Conservation (phyloP, 192 early-diverging fungal genomes). For the Coemansia biformis region DNA sequence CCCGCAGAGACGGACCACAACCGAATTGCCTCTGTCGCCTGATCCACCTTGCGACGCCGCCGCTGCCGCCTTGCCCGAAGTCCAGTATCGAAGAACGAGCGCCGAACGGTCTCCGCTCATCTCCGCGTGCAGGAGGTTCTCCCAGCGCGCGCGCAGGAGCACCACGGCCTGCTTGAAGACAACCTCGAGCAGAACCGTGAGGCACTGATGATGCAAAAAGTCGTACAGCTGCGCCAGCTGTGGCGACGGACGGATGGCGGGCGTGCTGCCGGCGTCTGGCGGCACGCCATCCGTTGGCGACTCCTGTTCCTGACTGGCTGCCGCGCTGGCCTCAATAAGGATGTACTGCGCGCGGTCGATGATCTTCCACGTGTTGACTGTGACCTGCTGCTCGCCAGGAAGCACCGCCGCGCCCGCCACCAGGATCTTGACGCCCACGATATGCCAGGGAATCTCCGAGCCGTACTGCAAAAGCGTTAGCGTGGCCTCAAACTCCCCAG, state of each 20-base stretch:
- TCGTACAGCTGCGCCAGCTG: slow-evolving; percentile 71
- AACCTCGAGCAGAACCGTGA: slow-evolving; percentile 64
- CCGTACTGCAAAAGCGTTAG: slow-evolving; percentile 65
- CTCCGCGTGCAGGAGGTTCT: slow-evolving; percentile 36
- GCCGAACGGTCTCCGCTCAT: slow-evolving; percentile 23
- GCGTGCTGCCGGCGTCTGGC: too few species aligned
- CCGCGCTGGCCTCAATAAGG: slow-evolving; percentile 19
- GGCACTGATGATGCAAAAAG: slow-evolving; percentile 63
- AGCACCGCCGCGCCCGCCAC: slow-evolving; percentile 45
- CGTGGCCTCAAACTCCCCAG: slow-evolving; percentile 53
- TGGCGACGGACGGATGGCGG: too few species aligned
- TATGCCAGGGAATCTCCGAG: slow-evolving; percentile 59
- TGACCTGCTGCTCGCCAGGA: slow-evolving; percentile 19
- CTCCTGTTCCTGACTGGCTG: neutral
- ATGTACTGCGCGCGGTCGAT: slow-evolving; percentile 26
- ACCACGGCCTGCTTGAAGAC: slow-evolving; percentile 57
- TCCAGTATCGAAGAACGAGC: slow-evolving; percentile 41
- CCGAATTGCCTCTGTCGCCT: slow-evolving; percentile 12
- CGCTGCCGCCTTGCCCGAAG: slow-evolving; percentile 22
- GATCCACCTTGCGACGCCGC: neutral
- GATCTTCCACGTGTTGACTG: slow-evolving; percentile 31
- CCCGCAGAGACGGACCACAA: slow-evolving; percentile 20
- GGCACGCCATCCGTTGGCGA: too few species aligned
- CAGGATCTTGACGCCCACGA: slow-evolving; percentile 65
- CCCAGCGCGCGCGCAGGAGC: slow-evolving; percentile 41